A percentile compares a stretch with the other conserved stretches of the same genome.
Conservation (phyloP, 352 stramenopile genomes). For the Phytophthora quininea region DNA sequence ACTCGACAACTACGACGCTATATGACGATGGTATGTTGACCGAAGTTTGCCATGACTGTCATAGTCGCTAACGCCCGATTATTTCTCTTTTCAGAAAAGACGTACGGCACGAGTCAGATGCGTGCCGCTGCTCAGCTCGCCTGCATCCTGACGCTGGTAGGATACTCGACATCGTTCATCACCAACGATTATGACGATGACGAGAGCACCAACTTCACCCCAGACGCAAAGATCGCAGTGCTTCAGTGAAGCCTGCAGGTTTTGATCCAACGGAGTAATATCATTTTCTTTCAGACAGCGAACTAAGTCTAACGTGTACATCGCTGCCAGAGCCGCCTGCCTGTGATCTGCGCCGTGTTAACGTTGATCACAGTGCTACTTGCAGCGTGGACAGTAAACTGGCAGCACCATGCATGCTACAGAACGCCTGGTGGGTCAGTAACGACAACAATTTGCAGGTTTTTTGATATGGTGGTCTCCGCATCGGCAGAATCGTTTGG, state of each 20-base stretch:
- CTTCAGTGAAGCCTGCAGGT: constrained; percentile 14
- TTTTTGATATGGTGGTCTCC: constrained; percentile 34
- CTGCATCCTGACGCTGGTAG: constrained; percentile 76
- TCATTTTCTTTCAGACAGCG: background rate
- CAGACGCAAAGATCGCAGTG: constrained; percentile 35
- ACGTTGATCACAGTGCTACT: constrained; percentile 37
- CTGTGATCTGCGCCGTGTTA: constrained; percentile 52
- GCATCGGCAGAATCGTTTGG: constrained; percentile 35
- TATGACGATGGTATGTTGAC: constrained; percentile 65
- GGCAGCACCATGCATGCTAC: constrained; percentile 34
- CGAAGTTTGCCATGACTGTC: background rate
- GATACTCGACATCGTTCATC: constrained; percentile 73
- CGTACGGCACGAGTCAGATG: constrained; percentile 62
- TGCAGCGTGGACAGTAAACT: constrained; percentile 46
- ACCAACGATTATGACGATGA: constrained; percentile 59
- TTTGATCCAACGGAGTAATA: background rate
- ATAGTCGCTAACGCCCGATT: too few species aligned
- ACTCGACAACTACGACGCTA: constrained; percentile 69
- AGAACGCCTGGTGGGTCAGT: background rate
- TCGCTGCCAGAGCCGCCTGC: constrained; percentile 20
- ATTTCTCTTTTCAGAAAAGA: constrained; percentile 36
- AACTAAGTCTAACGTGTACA: background rate
- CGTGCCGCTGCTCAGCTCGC: constrained; percentile 63
- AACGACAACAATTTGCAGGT: background rate
- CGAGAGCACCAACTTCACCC: constrained; percentile 32